Evolutionary conservation across 805 yeast species (phyloP).

Genomic region (Dipodascus geniculatus): DNA sequence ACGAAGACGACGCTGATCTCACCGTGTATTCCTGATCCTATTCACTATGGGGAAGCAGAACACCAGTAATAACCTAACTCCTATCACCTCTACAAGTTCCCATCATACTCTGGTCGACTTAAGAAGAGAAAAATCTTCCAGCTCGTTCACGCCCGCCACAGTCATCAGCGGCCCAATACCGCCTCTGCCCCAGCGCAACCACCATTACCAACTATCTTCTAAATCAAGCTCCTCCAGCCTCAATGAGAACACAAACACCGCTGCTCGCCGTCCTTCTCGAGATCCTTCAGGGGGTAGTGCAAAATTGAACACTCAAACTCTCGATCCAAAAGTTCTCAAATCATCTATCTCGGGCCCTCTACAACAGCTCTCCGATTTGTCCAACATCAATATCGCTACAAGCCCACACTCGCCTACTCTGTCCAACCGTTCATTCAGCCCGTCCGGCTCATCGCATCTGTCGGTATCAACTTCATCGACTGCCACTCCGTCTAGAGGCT

Average conservation of each 20-base stretch:
- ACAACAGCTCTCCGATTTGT: not conserved
- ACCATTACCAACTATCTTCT: not conserved
- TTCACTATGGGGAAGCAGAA: not conserved
- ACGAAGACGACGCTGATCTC: not conserved
- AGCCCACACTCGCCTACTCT: not conserved
- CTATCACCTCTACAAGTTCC: not conserved
- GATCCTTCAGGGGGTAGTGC: constrained; percentile 1
- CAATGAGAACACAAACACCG: not conserved
- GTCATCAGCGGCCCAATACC: constrained; percentile 19
- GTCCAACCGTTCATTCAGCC: not conserved
- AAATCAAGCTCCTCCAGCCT: not conserved
- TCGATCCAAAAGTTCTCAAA: not conserved
- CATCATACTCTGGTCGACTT: not conserved
- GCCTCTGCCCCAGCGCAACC: constrained; percentile 14
- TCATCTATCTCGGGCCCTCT: not conserved
- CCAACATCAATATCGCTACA: not conserved
- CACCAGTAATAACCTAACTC: not conserved
- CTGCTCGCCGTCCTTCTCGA: not conserved
- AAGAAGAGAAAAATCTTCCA: not conserved
- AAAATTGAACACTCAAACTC: not conserved
- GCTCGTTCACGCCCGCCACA: constrained; percentile 15
- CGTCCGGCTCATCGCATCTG: not conserved
- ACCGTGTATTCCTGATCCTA: too few relatives aligned
- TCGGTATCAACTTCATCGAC: not conserved
- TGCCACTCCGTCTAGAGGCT: not conserved